These are phyloP conservation scores for Spergularia bocconei DNA, from an alignment of 148 eudicot genomes.

Conservation along the genomic window DNA sequence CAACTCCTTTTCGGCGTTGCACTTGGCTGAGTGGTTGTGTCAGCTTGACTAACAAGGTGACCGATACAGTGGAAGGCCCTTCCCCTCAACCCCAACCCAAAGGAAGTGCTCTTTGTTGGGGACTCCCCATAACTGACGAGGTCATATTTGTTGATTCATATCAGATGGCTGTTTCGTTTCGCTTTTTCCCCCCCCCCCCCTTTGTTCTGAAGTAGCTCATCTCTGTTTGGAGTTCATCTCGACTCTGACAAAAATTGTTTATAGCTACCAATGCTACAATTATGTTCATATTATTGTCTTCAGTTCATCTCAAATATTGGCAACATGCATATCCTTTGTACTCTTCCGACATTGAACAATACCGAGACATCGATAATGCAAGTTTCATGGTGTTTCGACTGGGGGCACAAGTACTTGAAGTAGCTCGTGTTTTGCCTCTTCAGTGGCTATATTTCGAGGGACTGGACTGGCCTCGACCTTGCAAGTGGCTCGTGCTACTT, in stretches of 20 bases:
- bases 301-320: background rate
- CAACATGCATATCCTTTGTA: background rate
- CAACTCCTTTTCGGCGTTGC: conserved; percentile 18
- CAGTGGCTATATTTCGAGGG: too few relatives aligned
- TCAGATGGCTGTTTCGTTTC: conserved; percentile 9
- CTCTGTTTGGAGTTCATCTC: background rate
- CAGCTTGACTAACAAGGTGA: conserved; percentile 19
- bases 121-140: conserved; percentile 1
- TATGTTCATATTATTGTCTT: background rate
- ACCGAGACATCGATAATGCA: too few relatives aligned
- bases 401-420: too few relatives aligned
- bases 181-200: too few relatives aligned
- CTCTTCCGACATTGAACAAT: background rate
- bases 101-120: conserved; percentile 10
- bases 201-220: background rate
- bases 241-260: background rate
- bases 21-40: conserved; percentile 15
- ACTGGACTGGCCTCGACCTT: too few relatives aligned
- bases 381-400: too few relatives aligned
- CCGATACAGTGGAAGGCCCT: background rate
- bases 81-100: conserved; percentile 8
- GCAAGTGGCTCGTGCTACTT: too few relatives aligned
- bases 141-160: conserved; percentile 23
- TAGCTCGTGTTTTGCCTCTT: too few relatives aligned
- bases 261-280: background rate